Evolutionary conservation across 2,329 filamentous ascomycete species (phyloP), one percentile per base, ranked within the genome.

Genomic region (Zymoseptoria tritici): DNA sequence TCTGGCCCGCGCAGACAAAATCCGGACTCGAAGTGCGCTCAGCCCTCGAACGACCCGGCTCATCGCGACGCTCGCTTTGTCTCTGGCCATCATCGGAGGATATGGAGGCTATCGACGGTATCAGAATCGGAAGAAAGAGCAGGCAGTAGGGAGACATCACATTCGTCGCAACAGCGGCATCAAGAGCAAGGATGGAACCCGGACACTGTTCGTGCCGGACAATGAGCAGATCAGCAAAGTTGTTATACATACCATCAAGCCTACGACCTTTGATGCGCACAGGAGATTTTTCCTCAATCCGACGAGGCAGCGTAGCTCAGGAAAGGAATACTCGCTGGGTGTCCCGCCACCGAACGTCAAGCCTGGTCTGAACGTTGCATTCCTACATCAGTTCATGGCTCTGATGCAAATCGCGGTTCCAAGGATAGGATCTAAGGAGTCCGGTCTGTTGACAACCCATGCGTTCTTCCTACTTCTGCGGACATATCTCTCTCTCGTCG

Each of bases 391-490:
- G 75, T 97, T 99, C 69, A 81, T 97, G 56, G 97, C 93, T 71
- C 78, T 99, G 57, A 85, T 97, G 78, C 97, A 91, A 76, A 97
- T 99, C 71, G 96, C 97, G 91, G 89, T 99, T 63, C 94, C 94
- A 5, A 81, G 93, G 64, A 96, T 93, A 89, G 88, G 88, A 16
- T 96, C 91, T 74, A 99, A 99, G 74, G 94, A 97, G 78, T 92
- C 93, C 0, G 93, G 92, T 1, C 77, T 99, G 64, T 79, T 99
- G 29, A 76, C 96, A 63, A 94, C 91, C 70, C 94, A 99, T 71
- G 88, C 90, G 19, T 80, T 91, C 29, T 99, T 97, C 74, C 77
- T 99, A 63, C 85, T 99, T 80, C 80, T 97, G 56, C 82, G 94
- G 61, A 99, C 94, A 52, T 99, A 99, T 71, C 82, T 99, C 9